Evolutionary conservation across 2,329 filamentous ascomycete species (phyloP).

Genomic region (Davidsoniella neocaledoniae): DNA sequence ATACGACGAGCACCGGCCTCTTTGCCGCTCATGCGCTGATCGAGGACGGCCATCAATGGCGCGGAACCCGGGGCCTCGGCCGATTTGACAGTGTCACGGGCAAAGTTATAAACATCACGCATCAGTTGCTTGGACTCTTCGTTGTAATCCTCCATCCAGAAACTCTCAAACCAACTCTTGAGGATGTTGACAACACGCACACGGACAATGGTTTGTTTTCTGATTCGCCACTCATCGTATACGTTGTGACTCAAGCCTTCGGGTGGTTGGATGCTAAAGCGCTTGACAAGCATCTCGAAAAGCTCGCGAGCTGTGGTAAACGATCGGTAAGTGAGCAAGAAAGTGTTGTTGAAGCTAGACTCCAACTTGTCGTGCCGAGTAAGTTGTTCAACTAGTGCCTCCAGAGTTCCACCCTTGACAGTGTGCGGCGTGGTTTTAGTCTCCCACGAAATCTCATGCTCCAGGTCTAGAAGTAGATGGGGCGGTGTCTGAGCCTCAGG

Average conservation of each 20-base stretch:
- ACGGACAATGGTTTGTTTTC: constrained; percentile 88
- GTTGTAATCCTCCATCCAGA: constrained; percentile 93
- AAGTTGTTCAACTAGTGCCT: constrained; percentile 82
- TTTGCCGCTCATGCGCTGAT: constrained; percentile 75
- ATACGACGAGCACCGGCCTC: constrained; percentile 74
- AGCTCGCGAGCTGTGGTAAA: constrained; percentile 84
- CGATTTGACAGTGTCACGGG: constrained; percentile 77
- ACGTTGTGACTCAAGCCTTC: constrained; percentile 60
- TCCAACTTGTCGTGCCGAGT: constrained; percentile 93
- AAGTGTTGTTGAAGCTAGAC: constrained; percentile 92
- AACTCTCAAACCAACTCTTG: constrained; percentile 96
- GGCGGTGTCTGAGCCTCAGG: constrained; percentile 61
- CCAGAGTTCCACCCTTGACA: constrained; percentile 76
- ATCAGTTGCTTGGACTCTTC: constrained; percentile 73
- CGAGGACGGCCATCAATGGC: constrained; percentile 70
- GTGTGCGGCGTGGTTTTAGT: constrained; percentile 57
- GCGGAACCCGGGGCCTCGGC: constrained; percentile 82
- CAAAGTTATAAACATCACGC: constrained; percentile 77
- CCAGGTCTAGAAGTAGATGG: constrained; percentile 72
- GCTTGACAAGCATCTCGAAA: constrained; percentile 79
- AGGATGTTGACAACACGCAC: constrained; percentile 95
- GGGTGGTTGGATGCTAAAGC: constrained; percentile 85
- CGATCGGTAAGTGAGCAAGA: constrained; percentile 88
- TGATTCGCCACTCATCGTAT: constrained; percentile 75
- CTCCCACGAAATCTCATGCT: constrained; percentile 81